Evolutionary conservation across 257 asterid species (phyloP).

Genomic region (Lycium ferocissimum): DNA sequence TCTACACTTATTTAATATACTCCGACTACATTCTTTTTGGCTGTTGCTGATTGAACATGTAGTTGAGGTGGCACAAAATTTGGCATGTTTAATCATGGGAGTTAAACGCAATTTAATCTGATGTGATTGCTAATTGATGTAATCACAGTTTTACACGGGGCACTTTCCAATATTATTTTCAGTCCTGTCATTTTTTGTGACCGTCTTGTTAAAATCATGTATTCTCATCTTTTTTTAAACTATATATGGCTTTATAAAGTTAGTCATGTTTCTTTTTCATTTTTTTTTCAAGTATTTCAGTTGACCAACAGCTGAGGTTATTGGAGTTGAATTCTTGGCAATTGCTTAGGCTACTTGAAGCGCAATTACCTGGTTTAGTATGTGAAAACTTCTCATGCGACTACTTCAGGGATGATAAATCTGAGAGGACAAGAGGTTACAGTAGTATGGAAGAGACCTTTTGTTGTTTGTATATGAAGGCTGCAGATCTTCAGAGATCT

Average conservation of each 20-base stretch:
- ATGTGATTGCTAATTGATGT: background rate
- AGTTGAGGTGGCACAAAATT: background rate
- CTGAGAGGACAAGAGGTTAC: constrained; percentile 41
- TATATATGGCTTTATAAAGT: background rate
- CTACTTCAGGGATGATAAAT: constrained; percentile 29
- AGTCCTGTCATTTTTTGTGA: background rate
- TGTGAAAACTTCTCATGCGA: constrained; percentile 60
- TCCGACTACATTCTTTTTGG: background rate
- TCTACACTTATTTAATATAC: constrained; percentile 1
- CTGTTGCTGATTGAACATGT: constrained; percentile 11
- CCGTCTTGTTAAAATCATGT: background rate
- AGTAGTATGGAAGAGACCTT: constrained; percentile 51
- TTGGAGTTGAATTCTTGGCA: constrained; percentile 91
- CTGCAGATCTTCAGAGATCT: constrained; percentile 65
- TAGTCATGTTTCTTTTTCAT: constrained; percentile 30
- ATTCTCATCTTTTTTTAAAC: background rate
- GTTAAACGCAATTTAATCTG: background rate
- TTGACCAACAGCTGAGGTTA: constrained; percentile 69
- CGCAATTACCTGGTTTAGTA: constrained; percentile 57
- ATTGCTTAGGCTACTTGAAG: constrained; percentile 69
- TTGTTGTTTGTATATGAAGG: constrained; percentile 74
- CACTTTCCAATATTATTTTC: background rate
- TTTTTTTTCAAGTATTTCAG: constrained; percentile 50
- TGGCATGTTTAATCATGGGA: constrained; percentile 1
- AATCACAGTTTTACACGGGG: constrained; percentile 14